phyloP scores from a whole-genome alignment of 2,329 filamentous ascomycete species.

The Calonectria naviculata region DNA sequence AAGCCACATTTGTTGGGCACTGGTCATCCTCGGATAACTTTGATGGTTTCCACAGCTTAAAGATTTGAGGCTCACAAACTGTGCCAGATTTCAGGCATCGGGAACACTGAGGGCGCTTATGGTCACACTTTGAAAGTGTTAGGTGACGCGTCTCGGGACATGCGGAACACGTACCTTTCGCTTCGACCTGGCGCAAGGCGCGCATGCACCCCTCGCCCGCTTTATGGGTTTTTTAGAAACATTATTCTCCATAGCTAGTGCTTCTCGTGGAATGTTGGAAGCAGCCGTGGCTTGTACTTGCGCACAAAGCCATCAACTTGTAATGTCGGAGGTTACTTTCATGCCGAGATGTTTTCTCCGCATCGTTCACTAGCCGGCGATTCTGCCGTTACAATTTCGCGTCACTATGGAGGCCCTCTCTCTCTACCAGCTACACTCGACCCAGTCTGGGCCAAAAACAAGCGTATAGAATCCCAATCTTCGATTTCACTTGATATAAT shows the following conservation, averaged over 20 bases:
- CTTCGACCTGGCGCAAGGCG: background rate
- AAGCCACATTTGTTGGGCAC: background rate
- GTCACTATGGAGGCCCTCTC: no score
- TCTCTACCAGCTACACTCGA: no score
- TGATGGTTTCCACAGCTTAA: background rate
- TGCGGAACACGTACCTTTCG: background rate
- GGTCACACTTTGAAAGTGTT: background rate
- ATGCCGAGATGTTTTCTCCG: no score
- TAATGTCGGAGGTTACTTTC: no score
- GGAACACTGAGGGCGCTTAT: background rate
- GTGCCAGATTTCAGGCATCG: background rate
- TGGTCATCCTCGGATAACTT: background rate
- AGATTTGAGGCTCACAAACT: background rate
- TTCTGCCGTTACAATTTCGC: no score
- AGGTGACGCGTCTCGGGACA: background rate
- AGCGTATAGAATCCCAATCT: no score
- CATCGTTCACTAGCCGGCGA: no score
- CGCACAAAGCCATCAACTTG: no score
- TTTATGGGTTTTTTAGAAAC: background rate
- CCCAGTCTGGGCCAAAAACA: no score
- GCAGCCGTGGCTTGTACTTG: background rate
- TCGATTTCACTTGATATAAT: no score
- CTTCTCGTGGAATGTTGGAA: background rate
- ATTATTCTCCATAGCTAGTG: background rate
- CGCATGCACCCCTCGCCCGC: background rate